phyloP scores from a whole-genome alignment of 371 early-diverging fungal genomes.

The Mucor piriformis region DNA sequence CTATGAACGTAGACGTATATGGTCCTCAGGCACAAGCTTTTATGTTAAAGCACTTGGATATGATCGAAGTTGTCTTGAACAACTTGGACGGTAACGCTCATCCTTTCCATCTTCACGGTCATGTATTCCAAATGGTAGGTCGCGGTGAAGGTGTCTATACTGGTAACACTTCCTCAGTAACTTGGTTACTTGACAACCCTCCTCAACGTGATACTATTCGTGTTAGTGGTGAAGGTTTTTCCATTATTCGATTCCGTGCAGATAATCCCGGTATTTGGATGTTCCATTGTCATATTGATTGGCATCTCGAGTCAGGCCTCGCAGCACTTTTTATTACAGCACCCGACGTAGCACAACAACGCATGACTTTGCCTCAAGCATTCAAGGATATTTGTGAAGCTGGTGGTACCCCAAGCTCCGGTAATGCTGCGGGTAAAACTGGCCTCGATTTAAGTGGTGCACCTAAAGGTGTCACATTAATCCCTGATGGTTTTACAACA shows the following conservation, averaged over 20 bases:
- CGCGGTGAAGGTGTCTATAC: slow-evolving; percentile 32
- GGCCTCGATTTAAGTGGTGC: slow-evolving; percentile 54
- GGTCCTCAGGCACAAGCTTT: slow-evolving; percentile 59
- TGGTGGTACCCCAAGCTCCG: slow-evolving; percentile 52
- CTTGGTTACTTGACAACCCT: slow-evolving; percentile 51
- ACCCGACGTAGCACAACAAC: slow-evolving; percentile 43
- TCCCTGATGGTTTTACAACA: slow-evolving; percentile 59
- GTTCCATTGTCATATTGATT: slow-evolving; percentile 41
- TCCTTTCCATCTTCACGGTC: slow-evolving; percentile 83
- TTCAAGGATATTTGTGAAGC: slow-evolving; percentile 50
- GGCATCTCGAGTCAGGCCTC: slow-evolving; percentile 48
- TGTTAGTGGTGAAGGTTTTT: slow-evolving; percentile 57
- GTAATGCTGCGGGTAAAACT: slow-evolving; percentile 60
- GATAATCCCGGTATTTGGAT: slow-evolving; percentile 70
- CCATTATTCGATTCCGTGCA: slow-evolving; percentile 67
- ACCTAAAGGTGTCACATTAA: slow-evolving; percentile 52
- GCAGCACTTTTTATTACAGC: slow-evolving; percentile 61
- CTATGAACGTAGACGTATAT: slow-evolving; percentile 54
- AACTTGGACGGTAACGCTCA: slow-evolving; percentile 68
- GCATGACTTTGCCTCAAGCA: slow-evolving; percentile 34
- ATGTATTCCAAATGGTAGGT: slow-evolving; percentile 70
- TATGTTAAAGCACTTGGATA: slow-evolving; percentile 51
- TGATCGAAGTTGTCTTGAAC: slow-evolving; percentile 57
- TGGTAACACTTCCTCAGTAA: slow-evolving; percentile 25
- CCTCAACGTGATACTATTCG: slow-evolving; percentile 66